Evolutionary conservation across 768 basidiomycete species (phyloP).

Genomic region (Agaricus subrufescens): DNA sequence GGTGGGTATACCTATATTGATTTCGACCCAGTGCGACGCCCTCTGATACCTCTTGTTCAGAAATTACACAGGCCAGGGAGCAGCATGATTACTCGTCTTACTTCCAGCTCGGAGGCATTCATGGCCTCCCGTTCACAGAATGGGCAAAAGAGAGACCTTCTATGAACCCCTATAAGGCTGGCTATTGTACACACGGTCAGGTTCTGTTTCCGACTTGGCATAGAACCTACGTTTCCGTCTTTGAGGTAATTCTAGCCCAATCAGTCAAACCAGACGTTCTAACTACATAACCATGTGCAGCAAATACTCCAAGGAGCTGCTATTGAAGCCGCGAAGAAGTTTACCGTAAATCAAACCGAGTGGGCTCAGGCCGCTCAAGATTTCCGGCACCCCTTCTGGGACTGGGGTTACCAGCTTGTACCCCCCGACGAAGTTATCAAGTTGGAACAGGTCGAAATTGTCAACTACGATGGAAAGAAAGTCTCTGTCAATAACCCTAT

Average conservation of each 20-base stretch:
- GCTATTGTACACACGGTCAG: conserved; percentile 51
- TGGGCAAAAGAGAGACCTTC: conserved; percentile 30
- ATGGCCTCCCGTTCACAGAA: conserved; percentile 38
- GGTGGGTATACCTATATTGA: conserved; percentile 23
- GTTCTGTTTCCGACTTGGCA: conserved; percentile 55
- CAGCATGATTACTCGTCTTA: conserved; percentile 23
- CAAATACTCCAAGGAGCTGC: conserved; percentile 43
- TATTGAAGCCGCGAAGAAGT: conserved; percentile 33
- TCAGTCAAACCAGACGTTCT: background rate
- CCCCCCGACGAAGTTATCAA: conserved; percentile 38
- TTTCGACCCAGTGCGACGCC: background rate
- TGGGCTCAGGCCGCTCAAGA: conserved; percentile 25
- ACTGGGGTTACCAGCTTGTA: conserved; percentile 40
- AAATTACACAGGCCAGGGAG: background rate
- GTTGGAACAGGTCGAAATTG: conserved; percentile 26
- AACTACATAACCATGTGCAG: conserved; percentile 19
- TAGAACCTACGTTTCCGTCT: conserved; percentile 44
- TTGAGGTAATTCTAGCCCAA: conserved; percentile 31
- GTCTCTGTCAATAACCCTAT: conserved; percentile 28
- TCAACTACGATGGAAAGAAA: conserved; percentile 23
- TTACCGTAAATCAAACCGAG: conserved; percentile 17
- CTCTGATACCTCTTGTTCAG: background rate
- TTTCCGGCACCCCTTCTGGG: conserved; percentile 46
- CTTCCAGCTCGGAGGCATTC: conserved; percentile 44
- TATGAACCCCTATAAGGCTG: conserved; percentile 26